Evolutionary conservation across 352 stramenopile genomes (phyloP), one percentile per base, ranked within the genome.

Genomic region (Phytophthora sansomeana): DNA sequence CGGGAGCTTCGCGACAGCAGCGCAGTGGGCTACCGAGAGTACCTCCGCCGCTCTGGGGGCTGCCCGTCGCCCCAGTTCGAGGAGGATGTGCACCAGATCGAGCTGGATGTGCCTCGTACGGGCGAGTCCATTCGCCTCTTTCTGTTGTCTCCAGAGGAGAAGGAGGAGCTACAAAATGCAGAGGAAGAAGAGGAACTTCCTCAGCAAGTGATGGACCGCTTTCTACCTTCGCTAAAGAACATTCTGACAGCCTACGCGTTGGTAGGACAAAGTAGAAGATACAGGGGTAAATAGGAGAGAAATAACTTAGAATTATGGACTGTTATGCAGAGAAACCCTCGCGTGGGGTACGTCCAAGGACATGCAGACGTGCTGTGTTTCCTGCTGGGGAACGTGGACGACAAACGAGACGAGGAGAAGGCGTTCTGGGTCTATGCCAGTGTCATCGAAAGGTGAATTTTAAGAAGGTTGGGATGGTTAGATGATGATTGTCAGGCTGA

Each of bases 351-450:
- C 53, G 81, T 93, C 1, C 85, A 93, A 53, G 85, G 85, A 42
- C 85, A 93, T 36, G 82, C 81, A 29, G 85, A 93, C 26, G 67
- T 93, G 1, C 49, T 93, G 32, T 91, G 85, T 48, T 93, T 91
- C 49, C 52, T 93, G 16, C 46, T 93, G 30, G 80, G 78, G 4
- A 77, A 85, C 51, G 72, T 75, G 19, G 79, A 81, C 19, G 49
- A 58, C 11, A 56, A 62, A 26, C 49, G 54, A 4, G 55, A 77
- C 29, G 69, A 84, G 46, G 85, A 90, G 56, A 82, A 91, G 41
- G 57, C 84, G 13, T 93, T 93, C 49, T 93, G 85, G 85, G 80
- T 93, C 48, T 93, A 93, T 41, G 72, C 77, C 10, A 83, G 72
- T 47, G 60, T 93, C 56, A 79, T 93, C 16, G 85, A 93, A 60